Evolutionary conservation across 495 filamentous ascomycete genomes (phyloP).

Genomic region (Trichoderma asperelloides): DNA sequence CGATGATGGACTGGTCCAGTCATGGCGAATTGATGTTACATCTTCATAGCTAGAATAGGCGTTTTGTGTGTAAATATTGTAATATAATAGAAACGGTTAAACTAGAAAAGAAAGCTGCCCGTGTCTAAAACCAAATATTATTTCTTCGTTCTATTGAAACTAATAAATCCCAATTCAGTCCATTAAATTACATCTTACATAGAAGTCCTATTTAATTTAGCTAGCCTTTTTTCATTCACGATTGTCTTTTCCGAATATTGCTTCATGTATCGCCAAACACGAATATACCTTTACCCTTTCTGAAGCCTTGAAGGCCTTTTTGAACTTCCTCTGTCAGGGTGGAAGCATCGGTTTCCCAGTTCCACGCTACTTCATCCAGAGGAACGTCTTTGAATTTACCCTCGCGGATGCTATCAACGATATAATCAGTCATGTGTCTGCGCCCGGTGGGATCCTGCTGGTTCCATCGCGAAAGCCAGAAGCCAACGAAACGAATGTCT

Average conservation of each 20-base stretch:
- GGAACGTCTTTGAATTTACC: conserved; percentile 80
- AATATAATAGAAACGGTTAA: background rate
- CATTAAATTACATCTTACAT: too few species aligned
- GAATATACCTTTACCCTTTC: conserved; percentile 83
- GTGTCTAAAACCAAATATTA: background rate
- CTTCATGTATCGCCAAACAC: conserved; percentile 50
- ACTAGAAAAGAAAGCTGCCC: background rate
- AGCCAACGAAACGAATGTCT: conserved; percentile 75
- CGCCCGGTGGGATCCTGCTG: conserved; percentile 67
- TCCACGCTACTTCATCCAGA: conserved; percentile 69
- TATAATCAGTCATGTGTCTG: conserved; percentile 67
- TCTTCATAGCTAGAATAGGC: background rate
- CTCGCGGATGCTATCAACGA: conserved; percentile 60
- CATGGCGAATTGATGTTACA: conserved; percentile 44
- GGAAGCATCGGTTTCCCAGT: conserved; percentile 63
- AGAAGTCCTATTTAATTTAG: too few species aligned
- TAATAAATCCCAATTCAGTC: background rate
- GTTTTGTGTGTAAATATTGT: background rate
- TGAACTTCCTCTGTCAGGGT: conserved; percentile 62
- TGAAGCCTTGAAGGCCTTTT: conserved; percentile 70
- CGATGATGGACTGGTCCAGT: conserved; percentile 68
- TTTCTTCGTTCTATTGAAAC: background rate
- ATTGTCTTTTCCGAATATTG: background rate
- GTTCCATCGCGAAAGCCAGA: conserved; percentile 89
- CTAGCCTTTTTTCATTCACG: too few species aligned